Evolutionary conservation across 805 yeast genomes (phyloP).

Genomic region (Spathaspora hagerdaliae): DNA sequence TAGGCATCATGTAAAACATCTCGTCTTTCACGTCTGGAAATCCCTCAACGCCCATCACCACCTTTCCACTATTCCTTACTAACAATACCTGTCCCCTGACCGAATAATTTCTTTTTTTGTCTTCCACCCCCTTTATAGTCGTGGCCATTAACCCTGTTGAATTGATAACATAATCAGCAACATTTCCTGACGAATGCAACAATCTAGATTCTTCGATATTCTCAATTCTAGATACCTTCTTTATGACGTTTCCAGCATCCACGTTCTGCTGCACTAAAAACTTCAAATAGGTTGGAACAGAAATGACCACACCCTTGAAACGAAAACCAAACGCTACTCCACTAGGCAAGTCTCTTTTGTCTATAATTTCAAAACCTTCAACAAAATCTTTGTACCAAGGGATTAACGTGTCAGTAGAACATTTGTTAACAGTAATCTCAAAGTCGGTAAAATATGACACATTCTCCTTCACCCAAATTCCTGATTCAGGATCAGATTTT

Average conservation of each 20-base stretch:
- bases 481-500: conserved; percentile 43
- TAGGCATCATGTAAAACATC: conserved; percentile 57
- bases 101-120: conserved; percentile 38
- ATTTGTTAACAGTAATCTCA: conserved; percentile 5
- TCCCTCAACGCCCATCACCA: conserved; percentile 29
- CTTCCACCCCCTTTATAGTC: conserved; percentile 43
- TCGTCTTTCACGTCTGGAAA: conserved; percentile 38
- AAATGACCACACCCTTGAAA: conserved; percentile 54
- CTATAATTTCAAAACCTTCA: conserved; percentile 33
- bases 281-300: conserved; percentile 54
- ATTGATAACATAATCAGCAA: conserved; percentile 51
- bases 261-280: conserved; percentile 46
- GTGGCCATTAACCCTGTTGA: conserved; percentile 52
- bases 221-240: conserved; percentile 33
- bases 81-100: conserved; percentile 60
- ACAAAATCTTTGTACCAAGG: conserved; percentile 50
- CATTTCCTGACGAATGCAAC: conserved; percentile 35
- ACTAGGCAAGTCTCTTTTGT: conserved; percentile 30
- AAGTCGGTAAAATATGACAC: conserved; percentile 13
- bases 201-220: conserved; percentile 48
- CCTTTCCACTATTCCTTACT: conserved; percentile 39
- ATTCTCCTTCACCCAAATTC: conserved; percentile 32
- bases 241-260: conserved; percentile 45
- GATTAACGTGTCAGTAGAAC: conserved; percentile 6
- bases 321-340: conserved; percentile 42